These are phyloP conservation scores for Bondarzewia mesenterica DNA, from an alignment of 1,284 basidiomycete species.

Conservation along the genomic window DNA sequence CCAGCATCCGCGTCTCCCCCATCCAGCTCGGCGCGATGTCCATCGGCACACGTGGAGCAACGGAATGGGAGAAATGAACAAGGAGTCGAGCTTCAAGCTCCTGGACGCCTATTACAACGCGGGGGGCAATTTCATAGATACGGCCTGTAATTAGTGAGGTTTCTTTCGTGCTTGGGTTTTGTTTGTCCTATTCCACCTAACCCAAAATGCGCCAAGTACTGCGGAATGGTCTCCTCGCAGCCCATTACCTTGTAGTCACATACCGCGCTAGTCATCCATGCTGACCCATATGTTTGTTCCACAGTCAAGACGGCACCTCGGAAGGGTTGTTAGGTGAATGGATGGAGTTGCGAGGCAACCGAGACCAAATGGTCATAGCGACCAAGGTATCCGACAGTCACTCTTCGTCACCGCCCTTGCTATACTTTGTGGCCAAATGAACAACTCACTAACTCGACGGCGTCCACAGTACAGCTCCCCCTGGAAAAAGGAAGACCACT, in stretches of 20 bases:
- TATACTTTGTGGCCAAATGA: not conserved
- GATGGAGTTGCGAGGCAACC: conserved; percentile 39
- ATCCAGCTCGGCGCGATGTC: conserved; percentile 42
- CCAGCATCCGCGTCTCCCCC: conserved; percentile 27
- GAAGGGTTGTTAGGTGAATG: conserved; percentile 53
- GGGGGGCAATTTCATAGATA: conserved; percentile 48
- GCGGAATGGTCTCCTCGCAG: not conserved
- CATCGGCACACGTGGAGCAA: conserved; percentile 31
- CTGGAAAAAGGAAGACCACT: conserved; percentile 12
- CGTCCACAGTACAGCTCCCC: conserved; percentile 18
- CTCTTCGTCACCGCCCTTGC: not conserved
- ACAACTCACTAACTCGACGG: not conserved
- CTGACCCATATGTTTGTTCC: not conserved
- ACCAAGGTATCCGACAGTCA: conserved; percentile 32
- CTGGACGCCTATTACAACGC: conserved; percentile 17
- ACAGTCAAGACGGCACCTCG: conserved; percentile 39
- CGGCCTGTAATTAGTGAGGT: conserved; percentile 37
- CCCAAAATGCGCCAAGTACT: not conserved
- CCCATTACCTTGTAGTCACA: too few relatives aligned
- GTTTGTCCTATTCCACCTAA: too few relatives aligned
- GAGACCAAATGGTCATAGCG: conserved; percentile 48
- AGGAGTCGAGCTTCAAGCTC: conserved; percentile 12
- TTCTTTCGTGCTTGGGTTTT: not conserved
- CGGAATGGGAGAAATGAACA: conserved; percentile 14
- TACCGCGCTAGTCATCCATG: not conserved